Conservation (phyloP, 1,284 basidiomycete species). For the Ceratobasidium sp. region DNA sequence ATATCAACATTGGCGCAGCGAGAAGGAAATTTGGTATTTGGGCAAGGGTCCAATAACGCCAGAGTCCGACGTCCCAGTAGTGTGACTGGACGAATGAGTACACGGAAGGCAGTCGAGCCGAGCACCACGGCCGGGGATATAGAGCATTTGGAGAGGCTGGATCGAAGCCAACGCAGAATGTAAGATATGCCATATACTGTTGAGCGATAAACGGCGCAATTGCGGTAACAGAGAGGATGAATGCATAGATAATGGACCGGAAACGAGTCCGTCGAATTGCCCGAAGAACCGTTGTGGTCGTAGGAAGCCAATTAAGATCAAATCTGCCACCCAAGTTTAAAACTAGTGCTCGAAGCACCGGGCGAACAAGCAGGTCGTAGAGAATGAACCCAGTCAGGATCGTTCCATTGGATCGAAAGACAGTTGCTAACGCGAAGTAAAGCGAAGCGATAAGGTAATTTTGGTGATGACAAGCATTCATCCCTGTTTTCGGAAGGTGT, state of each 20-base stretch:
- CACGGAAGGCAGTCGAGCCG: constrained; percentile 69
- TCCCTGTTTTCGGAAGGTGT: constrained; percentile 58
- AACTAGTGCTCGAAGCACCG: constrained; percentile 58
- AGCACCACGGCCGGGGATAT: constrained; percentile 75
- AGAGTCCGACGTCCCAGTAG: constrained; percentile 91
- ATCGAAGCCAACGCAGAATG: constrained; percentile 69
- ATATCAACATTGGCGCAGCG: constrained; percentile 74
- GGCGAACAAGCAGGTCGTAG: constrained; percentile 74
- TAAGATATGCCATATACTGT: constrained; percentile 73
- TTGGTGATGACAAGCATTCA: constrained; percentile 68
- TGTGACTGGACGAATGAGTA: constrained; percentile 87
- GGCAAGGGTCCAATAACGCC: constrained; percentile 86
- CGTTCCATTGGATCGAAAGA: constrained; percentile 87
- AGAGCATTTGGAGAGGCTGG: neutral
- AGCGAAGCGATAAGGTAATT: constrained; percentile 69
- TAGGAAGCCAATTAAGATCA: neutral
- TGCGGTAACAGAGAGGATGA: constrained; percentile 63
- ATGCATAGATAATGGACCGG: constrained; percentile 56
- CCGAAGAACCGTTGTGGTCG: neutral
- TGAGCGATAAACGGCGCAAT: constrained; percentile 78
- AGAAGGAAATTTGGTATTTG: constrained; percentile 93
- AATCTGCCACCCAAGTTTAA: neutral
- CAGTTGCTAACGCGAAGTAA: constrained; percentile 74
- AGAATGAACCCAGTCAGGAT: constrained; percentile 80
- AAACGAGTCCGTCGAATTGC: constrained; percentile 46